A percentile compares a stretch with the other conserved stretches of the same genome.
Conservation (phyloP, 2,329 filamentous ascomycete species). For the Elsinoe perseae region DNA sequence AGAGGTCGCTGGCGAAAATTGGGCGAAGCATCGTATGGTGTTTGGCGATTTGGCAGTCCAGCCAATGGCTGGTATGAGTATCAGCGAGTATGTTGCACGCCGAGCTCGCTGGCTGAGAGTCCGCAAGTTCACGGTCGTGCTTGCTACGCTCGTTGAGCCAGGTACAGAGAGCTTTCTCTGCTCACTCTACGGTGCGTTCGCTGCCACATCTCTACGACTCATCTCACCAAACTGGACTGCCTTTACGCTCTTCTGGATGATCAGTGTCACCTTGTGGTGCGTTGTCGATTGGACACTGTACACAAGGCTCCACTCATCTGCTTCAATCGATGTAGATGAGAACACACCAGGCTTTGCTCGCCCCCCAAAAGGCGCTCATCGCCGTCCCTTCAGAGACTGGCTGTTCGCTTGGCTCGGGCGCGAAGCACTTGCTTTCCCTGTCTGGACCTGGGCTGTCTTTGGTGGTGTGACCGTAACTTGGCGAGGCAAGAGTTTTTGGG, state of each 20-base stretch:
- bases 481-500: constrained; percentile 75
- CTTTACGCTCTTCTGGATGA: constrained; percentile 58
- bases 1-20: constrained; percentile 35
- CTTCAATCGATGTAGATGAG: constrained; percentile 61
- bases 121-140: constrained; percentile 83
- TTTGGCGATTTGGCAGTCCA: constrained; percentile 84
- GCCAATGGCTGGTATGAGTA: constrained; percentile 74
- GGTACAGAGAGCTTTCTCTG: constrained; percentile 85
- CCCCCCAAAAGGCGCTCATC: constrained; percentile 39
- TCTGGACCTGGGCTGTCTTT: constrained; percentile 85
- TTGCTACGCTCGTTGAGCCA: constrained; percentile 85
- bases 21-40: constrained; percentile 73
- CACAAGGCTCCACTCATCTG: constrained; percentile 62
- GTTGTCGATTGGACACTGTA: constrained; percentile 66
- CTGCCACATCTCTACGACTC: constrained; percentile 63
- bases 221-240: constrained; percentile 60
- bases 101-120: constrained; percentile 86
- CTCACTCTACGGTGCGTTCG: constrained; percentile 71
- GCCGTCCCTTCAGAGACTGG: constrained; percentile 61
- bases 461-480: constrained; percentile 83
- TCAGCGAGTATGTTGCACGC: constrained; percentile 68
- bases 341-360: constrained; percentile 67
- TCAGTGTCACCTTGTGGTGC: constrained; percentile 64
- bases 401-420: constrained; percentile 74
- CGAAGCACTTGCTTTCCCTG: constrained; percentile 72